Percentiles rank a stretch among this genome's conserved stretches.
phyloP scores from a whole-genome alignment of 257 asterid species.

The Fraxinus quadrangulata region DNA sequence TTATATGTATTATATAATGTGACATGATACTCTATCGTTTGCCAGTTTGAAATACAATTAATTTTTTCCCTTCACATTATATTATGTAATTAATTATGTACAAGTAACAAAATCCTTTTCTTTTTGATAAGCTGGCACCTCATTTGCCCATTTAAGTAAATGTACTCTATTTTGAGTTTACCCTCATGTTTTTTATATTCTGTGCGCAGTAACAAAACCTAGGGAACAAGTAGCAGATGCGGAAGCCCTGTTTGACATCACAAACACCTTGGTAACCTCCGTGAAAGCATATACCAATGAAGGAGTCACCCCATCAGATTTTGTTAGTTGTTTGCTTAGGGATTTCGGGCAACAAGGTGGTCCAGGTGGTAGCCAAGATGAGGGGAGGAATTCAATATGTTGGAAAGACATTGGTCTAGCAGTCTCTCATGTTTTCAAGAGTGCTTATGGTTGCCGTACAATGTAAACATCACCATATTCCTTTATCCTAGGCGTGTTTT shows the following conservation, averaged over 20 bases:
- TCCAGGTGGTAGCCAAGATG: slow-evolving; percentile 38
- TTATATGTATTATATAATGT: no score
- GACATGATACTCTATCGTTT: no score
- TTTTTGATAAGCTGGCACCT: no score
- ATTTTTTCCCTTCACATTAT: no score
- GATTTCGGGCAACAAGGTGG: slow-evolving; percentile 65
- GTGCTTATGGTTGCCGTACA: slow-evolving; percentile 76
- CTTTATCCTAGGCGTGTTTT: neutral
- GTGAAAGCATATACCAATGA: slow-evolving; percentile 70
- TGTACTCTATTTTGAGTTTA: no score
- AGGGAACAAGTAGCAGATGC: slow-evolving; percentile 98
- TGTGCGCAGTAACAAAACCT: slow-evolving; percentile 65
- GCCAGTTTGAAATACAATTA: no score
- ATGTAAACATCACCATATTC: slow-evolving; percentile 51
- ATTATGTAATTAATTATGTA: no score
- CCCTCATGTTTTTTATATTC: neutral
- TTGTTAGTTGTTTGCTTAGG: slow-evolving; percentile 63
- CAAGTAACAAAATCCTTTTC: no score
- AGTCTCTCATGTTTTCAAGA: slow-evolving; percentile 66
- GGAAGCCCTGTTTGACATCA: slow-evolving; percentile 83
- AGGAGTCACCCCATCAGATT: slow-evolving; percentile 77
- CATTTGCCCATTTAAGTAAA: neutral
- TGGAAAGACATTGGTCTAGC: slow-evolving; percentile 75
- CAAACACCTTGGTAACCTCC: slow-evolving; percentile 76
- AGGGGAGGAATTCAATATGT: slow-evolving; percentile 32